Percentiles rank a stretch among this genome's conserved stretches.
Evolutionary conservation across 768 basidiomycete genomes (phyloP).

Genomic region (Auricularia sp.): DNA sequence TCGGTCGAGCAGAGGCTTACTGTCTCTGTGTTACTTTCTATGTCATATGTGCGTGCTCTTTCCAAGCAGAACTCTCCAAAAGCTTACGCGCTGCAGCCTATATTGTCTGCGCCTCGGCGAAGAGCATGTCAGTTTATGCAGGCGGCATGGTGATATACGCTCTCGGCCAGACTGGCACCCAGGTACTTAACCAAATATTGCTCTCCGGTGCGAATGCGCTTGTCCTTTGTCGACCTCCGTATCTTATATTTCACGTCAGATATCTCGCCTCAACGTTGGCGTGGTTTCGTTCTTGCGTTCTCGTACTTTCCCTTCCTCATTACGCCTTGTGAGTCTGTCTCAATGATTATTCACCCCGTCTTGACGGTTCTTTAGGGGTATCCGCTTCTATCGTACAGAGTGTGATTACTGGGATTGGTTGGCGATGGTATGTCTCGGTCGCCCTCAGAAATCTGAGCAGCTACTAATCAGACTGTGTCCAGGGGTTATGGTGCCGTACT

Average conservation of each 20-base stretch:
- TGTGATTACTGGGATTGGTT: background rate
- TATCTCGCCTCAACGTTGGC: background rate
- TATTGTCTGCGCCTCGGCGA: background rate
- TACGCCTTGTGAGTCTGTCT: background rate
- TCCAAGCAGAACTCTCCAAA: background rate
- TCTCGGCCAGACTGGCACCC: background rate
- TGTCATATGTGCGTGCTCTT: background rate
- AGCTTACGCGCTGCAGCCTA: background rate
- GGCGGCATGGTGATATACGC: background rate
- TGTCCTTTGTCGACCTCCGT: background rate
- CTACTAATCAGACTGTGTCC: background rate
- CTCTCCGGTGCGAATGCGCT: background rate
- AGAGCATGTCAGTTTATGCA: background rate
- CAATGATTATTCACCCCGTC: background rate
- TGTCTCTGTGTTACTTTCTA: background rate
- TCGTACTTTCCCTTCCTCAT: background rate
- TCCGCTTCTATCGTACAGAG: background rate
- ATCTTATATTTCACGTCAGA: background rate
- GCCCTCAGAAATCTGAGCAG: background rate
- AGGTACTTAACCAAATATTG: background rate
- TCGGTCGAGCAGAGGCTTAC: background rate
- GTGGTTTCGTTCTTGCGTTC: background rate
- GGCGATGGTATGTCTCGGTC: background rate
- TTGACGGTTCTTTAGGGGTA: background rate
- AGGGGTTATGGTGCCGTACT: background rate